Base-by-base conservation (phyloP, 192 early-diverging fungal genomes). In the Spinellus fusiger region DNA sequence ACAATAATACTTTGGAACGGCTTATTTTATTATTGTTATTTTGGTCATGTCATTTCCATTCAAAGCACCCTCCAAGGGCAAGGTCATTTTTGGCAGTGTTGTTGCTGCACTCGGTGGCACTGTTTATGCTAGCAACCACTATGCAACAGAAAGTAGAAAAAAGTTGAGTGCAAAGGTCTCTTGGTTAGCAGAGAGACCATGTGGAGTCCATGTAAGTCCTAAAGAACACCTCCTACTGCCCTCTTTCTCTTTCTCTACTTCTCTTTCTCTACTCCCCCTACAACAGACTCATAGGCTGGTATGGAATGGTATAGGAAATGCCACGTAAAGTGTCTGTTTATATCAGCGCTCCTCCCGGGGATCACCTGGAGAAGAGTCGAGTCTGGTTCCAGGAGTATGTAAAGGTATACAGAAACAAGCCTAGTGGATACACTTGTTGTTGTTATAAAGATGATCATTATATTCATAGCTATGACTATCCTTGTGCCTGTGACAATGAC, bases 311-410 rank as follows among this genome's bases (percentile, higher is more conserved):
- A 26, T 59, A 64, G 56, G 73, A 70, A 13, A 54, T 66, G 31
- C 76, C 76, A 56, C 61, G 72, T 16, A 77, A 77, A 63, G 65
- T 77, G 6, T 56, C 57, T 20, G 69, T 77, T 29, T 77, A 71
- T 52, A 59, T 77, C 12, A 15, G 73, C 4, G 65, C 73, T 1
- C 76, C 76, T 44, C 76, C 76, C 9, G 76, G 76, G 10, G 76
- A 77, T 53, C 54, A 69, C 13, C 34, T 77, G 12, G 72, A 77
- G 37, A 77, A 77, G 62, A 77, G 72, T 49, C 64, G 76, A 32
- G 46, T 62, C 9, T 77, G 66, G 66, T 77, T 77, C 31, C 49
- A 69, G 25, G 65, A 71, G 33, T 77, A 75, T 52, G 68, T 77
- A 47, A 77, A 77, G 65, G 74, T 76, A 71, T 61, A 20, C 31